Evolutionary conservation across 2,329 filamentous ascomycete species (phyloP), one percentile per base, ranked within the genome.

Genomic region (Dactylellina parvicollis): DNA sequence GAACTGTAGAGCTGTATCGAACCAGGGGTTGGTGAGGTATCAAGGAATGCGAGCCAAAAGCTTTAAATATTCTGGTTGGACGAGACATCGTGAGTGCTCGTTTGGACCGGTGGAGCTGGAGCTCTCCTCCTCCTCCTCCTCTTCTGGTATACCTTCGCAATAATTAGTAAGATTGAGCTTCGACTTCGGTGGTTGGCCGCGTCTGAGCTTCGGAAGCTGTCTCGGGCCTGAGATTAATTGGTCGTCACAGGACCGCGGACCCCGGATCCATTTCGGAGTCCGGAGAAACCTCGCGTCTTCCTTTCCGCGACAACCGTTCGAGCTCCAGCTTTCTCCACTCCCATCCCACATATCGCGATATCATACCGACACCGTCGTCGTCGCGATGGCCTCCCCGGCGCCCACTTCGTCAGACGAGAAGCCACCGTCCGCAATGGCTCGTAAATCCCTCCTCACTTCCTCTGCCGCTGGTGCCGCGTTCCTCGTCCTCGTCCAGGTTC

Each of bases 401-500:
- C 40, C 30, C 57, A 30, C 57, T n/a, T 28, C 32, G 40, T 2
- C 40, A 18, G 44, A 28, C 24, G 54, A 44, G 26, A 34, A 18
- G 22, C 32, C 71, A 22, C 62, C 69, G 4, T 42, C 49, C 32
- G 24, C 49, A 30, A 61, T 30, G 46, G 52, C 49, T 16, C 69
- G 46, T 1, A 70, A 75, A 36, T 76, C 76, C 16, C 74, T 78
- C 22, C 77, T 79, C 54, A 77, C 76, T 34, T 69, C 76, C 34
- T 85, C 85, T 3, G 85, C 92, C 57, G 87, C 88, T 71, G 92
- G 92, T 64, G 92, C 92, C 59, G 90, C 91, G 12, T 89, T 95
- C 78, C 87, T 99, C 76, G 96, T 99, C 79, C 83, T 91, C 56
- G 88, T 97, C 46, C 95, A 98, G 81, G 85, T 99, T 75, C 85